Evolutionary conservation across 352 stramenopile genomes (phyloP).

Genomic region (Globisporangium spiculum): DNA sequence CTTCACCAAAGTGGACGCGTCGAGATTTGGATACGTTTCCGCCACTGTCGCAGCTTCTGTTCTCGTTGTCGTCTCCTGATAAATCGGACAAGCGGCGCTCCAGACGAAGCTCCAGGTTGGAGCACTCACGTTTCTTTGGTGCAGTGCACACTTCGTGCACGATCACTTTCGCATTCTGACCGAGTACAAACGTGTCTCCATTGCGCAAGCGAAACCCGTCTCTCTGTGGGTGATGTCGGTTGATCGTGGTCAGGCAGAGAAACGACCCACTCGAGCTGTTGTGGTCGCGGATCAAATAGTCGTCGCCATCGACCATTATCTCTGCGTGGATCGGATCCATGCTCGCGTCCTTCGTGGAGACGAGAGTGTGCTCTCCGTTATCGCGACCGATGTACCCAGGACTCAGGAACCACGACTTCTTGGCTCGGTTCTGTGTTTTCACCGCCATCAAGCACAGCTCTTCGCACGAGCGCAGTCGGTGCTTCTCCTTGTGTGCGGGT

Average conservation of each 20-base stretch:
- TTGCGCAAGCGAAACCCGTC: slow-evolving; percentile 58
- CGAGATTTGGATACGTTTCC: not conserved
- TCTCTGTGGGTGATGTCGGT: slow-evolving; percentile 64
- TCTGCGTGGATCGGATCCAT: slow-evolving; percentile 73
- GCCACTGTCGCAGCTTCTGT: not conserved
- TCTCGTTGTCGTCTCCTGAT: slow-evolving; percentile 13
- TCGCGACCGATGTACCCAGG: slow-evolving; percentile 59
- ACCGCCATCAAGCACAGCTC: slow-evolving; percentile 54
- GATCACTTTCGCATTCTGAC: slow-evolving; percentile 20
- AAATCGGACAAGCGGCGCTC: not conserved
- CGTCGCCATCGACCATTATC: slow-evolving; percentile 51
- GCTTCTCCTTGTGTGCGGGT: slow-evolving; percentile 11
- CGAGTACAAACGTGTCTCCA: slow-evolving; percentile 52
- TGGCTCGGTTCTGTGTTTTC: slow-evolving; percentile 27
- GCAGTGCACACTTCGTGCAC: slow-evolving; percentile 28
- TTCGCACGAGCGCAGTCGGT: slow-evolving; percentile 43
- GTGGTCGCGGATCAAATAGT: slow-evolving; percentile 59
- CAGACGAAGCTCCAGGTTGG: not conserved
- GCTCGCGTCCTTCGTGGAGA: slow-evolving; percentile 51
- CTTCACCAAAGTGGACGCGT: slow-evolving; percentile 30
- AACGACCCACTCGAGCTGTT: slow-evolving; percentile 51
- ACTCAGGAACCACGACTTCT: slow-evolving; percentile 66
- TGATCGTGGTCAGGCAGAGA: slow-evolving; percentile 67
- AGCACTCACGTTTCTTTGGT: not conserved
- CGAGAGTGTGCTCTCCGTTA: slow-evolving; percentile 37